Conservation (phyloP, 371 early-diverging fungal species). For the Syncephalastrum racemosum region DNA sequence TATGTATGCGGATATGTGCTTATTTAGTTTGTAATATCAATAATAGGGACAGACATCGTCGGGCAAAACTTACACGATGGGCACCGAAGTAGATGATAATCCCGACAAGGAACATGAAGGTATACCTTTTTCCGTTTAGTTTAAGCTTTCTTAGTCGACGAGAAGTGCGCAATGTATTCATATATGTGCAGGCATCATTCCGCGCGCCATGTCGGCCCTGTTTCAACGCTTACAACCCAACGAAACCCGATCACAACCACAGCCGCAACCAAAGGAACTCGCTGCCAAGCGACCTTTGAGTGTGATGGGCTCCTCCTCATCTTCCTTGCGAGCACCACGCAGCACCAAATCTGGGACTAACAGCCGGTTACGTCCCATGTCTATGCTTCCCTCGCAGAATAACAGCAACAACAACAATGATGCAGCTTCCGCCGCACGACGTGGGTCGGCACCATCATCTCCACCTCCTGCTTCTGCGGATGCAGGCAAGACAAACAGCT, state of each 20-base stretch:
- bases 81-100: slow-evolving; percentile 70
- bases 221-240: slow-evolving; percentile 49
- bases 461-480: slow-evolving; percentile 4
- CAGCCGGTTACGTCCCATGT: slow-evolving; percentile 29
- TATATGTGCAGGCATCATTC: slow-evolving; percentile 75
- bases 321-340: slow-evolving; percentile 20
- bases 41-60: slow-evolving; percentile 83
- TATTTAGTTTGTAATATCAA: no score
- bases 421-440: slow-evolving; percentile 6
- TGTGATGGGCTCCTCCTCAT: slow-evolving; percentile 4
- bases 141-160: neutral
- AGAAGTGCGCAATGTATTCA: neutral
- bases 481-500: slow-evolving; percentile 29
- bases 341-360: slow-evolving; percentile 19
- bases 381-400: slow-evolving; percentile 23
- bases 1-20: no score
- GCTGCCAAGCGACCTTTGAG: slow-evolving; percentile 11
- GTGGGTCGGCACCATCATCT: slow-evolving; percentile 21
- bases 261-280: no score
- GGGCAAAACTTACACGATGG: slow-evolving; percentile 99
- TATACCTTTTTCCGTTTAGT: slow-evolving; percentile 9
- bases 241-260: neutral
- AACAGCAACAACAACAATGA: slow-evolving; percentile 6
- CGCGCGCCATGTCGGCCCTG: slow-evolving; percentile 79
- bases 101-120: slow-evolving; percentile 53